Evolutionary conservation across 306 rosid species (phyloP), one percentile per base, ranked within the genome.

Genomic region (Medicago lupulina): DNA sequence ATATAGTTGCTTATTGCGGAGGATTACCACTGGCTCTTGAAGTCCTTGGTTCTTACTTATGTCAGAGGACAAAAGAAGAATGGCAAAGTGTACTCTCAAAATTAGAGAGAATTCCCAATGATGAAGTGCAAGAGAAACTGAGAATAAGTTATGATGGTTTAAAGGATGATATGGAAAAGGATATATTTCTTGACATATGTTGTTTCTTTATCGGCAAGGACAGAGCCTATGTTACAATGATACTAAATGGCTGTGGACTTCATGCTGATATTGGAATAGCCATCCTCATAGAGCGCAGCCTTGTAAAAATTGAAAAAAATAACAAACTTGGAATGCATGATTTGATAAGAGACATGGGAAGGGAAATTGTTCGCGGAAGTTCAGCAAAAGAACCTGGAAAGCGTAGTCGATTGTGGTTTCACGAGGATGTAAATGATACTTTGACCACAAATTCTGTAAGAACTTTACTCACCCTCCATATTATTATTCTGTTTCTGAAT

Each of bases 21-120:
- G 71, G 71, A 41, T 40, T 65, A 18, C 71, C 71, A 3, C 2
- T 65, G 5, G 71, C 71, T 40, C 71, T 65, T 40, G 71, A 65
- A 65, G 53, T 65, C 34, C 2, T 65, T 40, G 51, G 71, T 39
- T 65, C 36, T 40, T 40, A 40, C 53, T 65, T 65, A 40, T n/a
- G 7, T 2, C 17, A 65, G 51, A 65, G 71, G 36, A 18, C 31
- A 10, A 6, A 65, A 40, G 0, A 17, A 65, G 71, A 65, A 40
- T 65, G 71, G 71, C 2, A 1, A 65, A 40, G 51, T 65, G 53
- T 18, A 39, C n/a, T 65, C 8, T 65, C 36, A 18, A 65, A 65
- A 65, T 8, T 65, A 65, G 2, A 65, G 36, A 40, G 6, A 40
- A 40, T 40, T 65, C 71, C 71, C 34, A 65, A 65, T 65, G 71